A percentile compares a stretch with the other conserved stretches of the same genome.
These are phyloP conservation scores for Tulasnella sp. DNA, from an alignment of 768 basidiomycete genomes.

Conservation along the genomic window DNA sequence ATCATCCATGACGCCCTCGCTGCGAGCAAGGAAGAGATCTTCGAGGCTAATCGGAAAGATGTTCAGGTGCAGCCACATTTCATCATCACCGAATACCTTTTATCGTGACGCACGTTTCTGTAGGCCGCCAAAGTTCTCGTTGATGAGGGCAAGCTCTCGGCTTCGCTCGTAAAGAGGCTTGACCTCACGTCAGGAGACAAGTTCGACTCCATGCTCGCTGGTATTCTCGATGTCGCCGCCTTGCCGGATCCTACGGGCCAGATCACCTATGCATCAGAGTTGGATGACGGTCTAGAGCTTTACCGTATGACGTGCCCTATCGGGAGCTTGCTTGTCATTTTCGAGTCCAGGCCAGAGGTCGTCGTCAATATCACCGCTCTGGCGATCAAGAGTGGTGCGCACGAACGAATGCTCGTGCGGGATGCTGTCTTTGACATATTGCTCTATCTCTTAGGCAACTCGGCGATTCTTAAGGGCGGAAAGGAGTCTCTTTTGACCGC, in stretches of 20 bases:
- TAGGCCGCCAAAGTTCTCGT: constrained; percentile 73
- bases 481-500: constrained; percentile 87
- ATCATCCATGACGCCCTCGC: constrained; percentile 59
- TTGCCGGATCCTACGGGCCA: constrained; percentile 80
- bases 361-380: constrained; percentile 94
- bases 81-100: neutral
- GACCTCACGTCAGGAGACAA: constrained; percentile 73
- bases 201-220: constrained; percentile 90
- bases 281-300: constrained; percentile 79
- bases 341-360: constrained; percentile 94
- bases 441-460: constrained; percentile 53
- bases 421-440: neutral
- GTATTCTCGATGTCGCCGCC: constrained; percentile 72
- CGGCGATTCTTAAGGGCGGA: constrained; percentile 94
- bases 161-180: constrained; percentile 72
- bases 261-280: constrained; percentile 78
- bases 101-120: neutral
- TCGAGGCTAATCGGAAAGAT: constrained; percentile 73
- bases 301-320: constrained; percentile 95
- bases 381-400: constrained; percentile 89
- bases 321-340: constrained; percentile 91
- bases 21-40: constrained; percentile 50
- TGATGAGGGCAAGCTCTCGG: constrained; percentile 71
- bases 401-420: neutral
- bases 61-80: constrained; percentile 43